phyloP scores from a whole-genome alignment of 441 rosid genomes.

The Euphorbia celastroides region DNA sequence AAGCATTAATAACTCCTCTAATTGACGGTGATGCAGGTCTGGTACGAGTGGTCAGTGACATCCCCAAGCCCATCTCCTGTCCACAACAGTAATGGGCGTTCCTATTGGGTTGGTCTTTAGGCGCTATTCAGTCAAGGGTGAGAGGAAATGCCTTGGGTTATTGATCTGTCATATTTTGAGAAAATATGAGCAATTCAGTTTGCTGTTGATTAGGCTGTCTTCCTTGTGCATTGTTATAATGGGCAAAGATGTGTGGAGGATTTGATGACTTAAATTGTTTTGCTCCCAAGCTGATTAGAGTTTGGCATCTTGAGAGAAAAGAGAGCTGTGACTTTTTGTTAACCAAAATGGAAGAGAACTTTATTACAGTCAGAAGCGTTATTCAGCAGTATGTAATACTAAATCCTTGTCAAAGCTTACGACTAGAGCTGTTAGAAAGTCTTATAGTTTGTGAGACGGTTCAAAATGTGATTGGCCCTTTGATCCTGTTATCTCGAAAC shows the following conservation, averaged over 20 bases:
- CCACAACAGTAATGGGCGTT: conserved; percentile 91
- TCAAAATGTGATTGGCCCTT: too few species aligned
- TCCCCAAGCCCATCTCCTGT: conserved; percentile 58
- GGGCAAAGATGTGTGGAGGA: background rate
- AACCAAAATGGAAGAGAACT: background rate
- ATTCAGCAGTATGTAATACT: background rate
- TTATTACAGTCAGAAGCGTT: background rate
- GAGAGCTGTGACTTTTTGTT: background rate
- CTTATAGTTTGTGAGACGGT: too few species aligned
- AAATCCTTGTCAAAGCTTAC: too few species aligned
- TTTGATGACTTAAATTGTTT: background rate
- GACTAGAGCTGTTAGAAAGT: too few species aligned
- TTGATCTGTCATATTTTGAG: background rate
- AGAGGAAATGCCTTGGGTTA: background rate
- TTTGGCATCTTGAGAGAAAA: background rate
- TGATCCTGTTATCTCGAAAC: too few species aligned
- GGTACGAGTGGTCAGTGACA: conserved; percentile 94
- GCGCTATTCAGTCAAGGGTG: background rate
- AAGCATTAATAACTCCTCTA: background rate
- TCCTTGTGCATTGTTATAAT: background rate
- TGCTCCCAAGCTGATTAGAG: background rate
- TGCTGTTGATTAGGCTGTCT: background rate
- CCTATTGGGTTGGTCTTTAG: conserved; percentile 78
- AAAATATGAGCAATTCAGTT: background rate
- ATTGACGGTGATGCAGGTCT: conserved; percentile 48